Evolutionary conservation across 371 early-diverging fungal genomes (phyloP).

Genomic region (Actinomucor elegans): DNA sequence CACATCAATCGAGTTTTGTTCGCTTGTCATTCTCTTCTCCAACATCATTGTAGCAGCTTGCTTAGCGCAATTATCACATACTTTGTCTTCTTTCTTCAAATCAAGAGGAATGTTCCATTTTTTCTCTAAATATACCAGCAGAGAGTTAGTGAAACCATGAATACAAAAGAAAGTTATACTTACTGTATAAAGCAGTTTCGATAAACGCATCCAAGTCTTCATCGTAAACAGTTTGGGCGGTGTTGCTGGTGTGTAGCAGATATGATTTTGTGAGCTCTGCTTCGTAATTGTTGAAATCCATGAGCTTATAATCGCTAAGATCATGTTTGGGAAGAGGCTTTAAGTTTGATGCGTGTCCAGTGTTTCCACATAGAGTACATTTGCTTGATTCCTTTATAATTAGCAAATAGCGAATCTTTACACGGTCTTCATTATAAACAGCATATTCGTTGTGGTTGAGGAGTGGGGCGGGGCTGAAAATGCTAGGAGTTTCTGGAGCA

Average conservation of each 20-base stretch:
- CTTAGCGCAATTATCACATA: conserved; percentile 39
- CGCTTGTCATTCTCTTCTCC: conserved; percentile 11
- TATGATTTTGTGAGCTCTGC: conserved; percentile 23
- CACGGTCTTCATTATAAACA: conserved; percentile 53
- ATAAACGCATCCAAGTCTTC: conserved; percentile 22
- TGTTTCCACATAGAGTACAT: conserved; percentile 42
- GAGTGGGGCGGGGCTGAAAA: background rate
- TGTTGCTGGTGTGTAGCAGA: conserved; percentile 13
- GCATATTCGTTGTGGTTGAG: conserved; percentile 60
- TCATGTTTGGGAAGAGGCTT: conserved; percentile 26
- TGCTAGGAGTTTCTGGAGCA: no score
- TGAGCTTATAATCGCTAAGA: background rate
- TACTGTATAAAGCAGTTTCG: conserved; percentile 25
- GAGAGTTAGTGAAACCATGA: background rate
- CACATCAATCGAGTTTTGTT: background rate
- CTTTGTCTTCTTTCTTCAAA: conserved; percentile 24
- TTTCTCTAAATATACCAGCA: conserved; percentile 10
- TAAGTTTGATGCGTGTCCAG: background rate
- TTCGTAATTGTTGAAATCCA: conserved; percentile 29
- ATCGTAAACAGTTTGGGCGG: conserved; percentile 24
- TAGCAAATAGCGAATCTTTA: conserved; percentile 55
- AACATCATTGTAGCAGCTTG: conserved; percentile 30
- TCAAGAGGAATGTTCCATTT: conserved; percentile 37
- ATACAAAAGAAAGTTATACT: conserved; percentile 11
- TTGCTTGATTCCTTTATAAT: conserved; percentile 37